Base-by-base conservation (phyloP, 495 filamentous ascomycete species). In the Hypoxylon intermedium region DNA sequence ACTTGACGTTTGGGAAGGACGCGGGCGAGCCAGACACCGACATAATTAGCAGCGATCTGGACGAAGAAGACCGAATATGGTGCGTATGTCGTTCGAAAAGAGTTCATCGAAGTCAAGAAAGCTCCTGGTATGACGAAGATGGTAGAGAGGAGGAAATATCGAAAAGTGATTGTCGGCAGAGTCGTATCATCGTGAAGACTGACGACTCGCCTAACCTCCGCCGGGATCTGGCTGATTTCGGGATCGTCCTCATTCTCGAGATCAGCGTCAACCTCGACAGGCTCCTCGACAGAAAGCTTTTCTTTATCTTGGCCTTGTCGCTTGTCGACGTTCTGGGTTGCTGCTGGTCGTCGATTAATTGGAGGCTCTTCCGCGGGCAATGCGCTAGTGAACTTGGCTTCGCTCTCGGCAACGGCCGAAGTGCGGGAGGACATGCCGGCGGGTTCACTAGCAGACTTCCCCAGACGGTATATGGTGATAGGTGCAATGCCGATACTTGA, bases 41-140 rank as follows among this genome's bases (percentile, higher is more conserved):
- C 77, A 59, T 83, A 84, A 60, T 83, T 79, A 49, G 74, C 78
- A 5, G 79, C 81, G 12, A 83, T 82, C 54, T 82, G 80, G 24
- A 84, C 82, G 53, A 85, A 84, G 61, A 85, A 83, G 46, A 84
- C 72, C 1, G 82, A 83, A 59, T 84, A 85, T 2, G 78, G 80
- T 1, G 83, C 80, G 19, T 75, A 73, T 7, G 81, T 83, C 0
- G 81, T 84, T 36, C 82, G 74, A 52, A 79, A 85, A 34, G 74
- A 68, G 45, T 77, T 79, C 73, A 85, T 79, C 62, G 81, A 77
- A 2, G 77, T 80, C 6, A 84, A 59, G 54, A 83, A 79, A 2
- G 82, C 82, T 6, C 82, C 82, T 1, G 82, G 80, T 5, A 78
- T 67, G 21, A 83, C 75, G 52, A 83, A 85, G 19, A 84, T 63